Percentiles rank a stretch among this genome's conserved stretches.
Evolutionary conservation across 768 basidiomycete species (phyloP).

Genomic region (Ramaria sp.): DNA sequence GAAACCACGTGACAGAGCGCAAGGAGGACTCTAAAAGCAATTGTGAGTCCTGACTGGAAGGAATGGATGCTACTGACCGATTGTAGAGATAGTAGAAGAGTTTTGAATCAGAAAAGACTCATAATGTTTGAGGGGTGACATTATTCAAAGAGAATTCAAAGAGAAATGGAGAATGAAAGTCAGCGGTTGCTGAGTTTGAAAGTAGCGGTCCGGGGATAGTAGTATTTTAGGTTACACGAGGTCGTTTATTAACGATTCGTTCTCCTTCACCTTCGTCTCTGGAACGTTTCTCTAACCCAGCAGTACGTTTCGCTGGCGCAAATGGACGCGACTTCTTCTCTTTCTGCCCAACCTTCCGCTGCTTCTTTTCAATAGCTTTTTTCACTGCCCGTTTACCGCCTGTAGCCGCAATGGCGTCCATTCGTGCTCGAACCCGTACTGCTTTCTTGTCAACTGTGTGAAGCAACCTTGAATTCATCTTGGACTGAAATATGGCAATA

Average conservation of each 20-base stretch:
- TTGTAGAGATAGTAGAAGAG: conserved; percentile 71
- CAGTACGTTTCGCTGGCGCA: conserved; percentile 15
- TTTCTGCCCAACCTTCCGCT: conserved; percentile 77
- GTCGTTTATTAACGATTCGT: not conserved
- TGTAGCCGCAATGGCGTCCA: conserved; percentile 62
- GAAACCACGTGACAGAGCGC: conserved; percentile 86
- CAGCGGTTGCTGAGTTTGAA: conserved; percentile 4
- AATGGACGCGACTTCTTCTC: conserved; percentile 83
- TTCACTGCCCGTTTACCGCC: conserved; percentile 78
- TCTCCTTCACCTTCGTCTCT: not conserved
- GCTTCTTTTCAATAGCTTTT: conserved; percentile 81
- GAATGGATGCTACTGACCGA: not conserved
- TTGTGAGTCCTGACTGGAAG: conserved; percentile 20
- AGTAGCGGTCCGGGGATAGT: not conserved
- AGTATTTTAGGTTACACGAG: conserved; percentile 1
- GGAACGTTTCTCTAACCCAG: not conserved
- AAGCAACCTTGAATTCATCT: not conserved
- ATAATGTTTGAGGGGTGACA: conserved; percentile 34
- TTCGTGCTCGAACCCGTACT: conserved; percentile 60
- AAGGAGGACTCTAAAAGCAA: conserved; percentile 63
- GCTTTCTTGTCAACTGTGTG: conserved; percentile 66
- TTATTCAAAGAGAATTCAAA: no score
- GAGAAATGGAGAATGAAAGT: not conserved
- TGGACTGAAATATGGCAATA: not conserved
- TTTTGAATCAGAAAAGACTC: conserved; percentile 79